A percentile compares a stretch with the other conserved stretches of the same genome.
These are phyloP conservation scores for Oidiodendron maius DNA, from an alignment of 495 filamentous ascomycete genomes.

Conservation along the genomic window DNA sequence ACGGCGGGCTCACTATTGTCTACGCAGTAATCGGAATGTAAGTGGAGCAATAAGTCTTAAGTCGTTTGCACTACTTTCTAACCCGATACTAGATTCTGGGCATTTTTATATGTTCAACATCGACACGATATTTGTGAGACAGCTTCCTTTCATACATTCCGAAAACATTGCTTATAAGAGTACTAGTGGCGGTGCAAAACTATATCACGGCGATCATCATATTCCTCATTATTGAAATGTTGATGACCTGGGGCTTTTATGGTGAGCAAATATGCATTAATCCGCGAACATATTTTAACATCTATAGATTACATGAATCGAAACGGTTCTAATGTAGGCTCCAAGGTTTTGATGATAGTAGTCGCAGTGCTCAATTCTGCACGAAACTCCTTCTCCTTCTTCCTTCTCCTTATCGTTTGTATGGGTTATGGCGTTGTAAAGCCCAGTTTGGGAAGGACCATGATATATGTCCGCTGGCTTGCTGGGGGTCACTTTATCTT, in stretches of 20 bases:
- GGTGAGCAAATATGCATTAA: slow-evolving; percentile 25
- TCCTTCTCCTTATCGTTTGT: slow-evolving; percentile 95
- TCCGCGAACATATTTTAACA: slow-evolving; percentile 12
- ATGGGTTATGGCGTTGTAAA: slow-evolving; percentile 99
- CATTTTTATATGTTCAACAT: slow-evolving; percentile 91
- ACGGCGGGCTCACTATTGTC: slow-evolving; percentile 87
- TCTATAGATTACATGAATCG: slow-evolving; percentile 78
- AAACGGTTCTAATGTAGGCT: slow-evolving; percentile 75
- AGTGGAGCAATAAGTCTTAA: slow-evolving; percentile 24
- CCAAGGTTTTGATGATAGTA: slow-evolving; percentile 80
- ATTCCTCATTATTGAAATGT: slow-evolving; percentile 90
- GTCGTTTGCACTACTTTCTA: neutral
- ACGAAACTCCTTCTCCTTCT: slow-evolving; percentile 97
- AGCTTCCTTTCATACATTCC: neutral
- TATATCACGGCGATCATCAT: slow-evolving; percentile 97
- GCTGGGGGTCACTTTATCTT: slow-evolving; percentile 92
- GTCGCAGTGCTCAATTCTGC: slow-evolving; percentile 89
- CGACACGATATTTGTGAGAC: slow-evolving; percentile 78
- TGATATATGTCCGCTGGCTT: slow-evolving; percentile 89
- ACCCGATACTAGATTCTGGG: slow-evolving; percentile 59
- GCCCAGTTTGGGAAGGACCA: slow-evolving; percentile 83
- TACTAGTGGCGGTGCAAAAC: slow-evolving; percentile 88
- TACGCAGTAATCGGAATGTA: slow-evolving; percentile 81
- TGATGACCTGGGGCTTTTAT: slow-evolving; percentile 98
- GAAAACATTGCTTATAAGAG: slow-evolving; percentile 3